phyloP scores from a whole-genome alignment of 257 asterid species.

The Marsdenia floribunda region DNA sequence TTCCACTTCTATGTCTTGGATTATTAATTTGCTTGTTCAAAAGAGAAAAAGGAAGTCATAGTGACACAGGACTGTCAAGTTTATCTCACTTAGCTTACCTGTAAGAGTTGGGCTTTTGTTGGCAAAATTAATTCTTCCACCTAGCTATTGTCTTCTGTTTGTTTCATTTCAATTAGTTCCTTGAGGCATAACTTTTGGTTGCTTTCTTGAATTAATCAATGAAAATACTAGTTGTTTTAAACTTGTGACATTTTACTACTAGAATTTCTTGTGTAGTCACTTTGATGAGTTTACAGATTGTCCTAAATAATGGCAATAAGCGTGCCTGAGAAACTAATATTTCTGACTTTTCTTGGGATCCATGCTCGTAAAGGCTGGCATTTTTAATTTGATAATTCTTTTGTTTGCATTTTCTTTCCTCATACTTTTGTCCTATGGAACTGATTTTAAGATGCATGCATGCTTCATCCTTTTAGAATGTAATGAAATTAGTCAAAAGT shows the following conservation, averaged over 20 bases:
- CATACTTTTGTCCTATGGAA: too few species aligned
- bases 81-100: too few species aligned
- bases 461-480: too few species aligned
- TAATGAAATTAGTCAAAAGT: neutral
- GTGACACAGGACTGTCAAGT: neutral
- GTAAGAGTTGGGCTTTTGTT: too few species aligned
- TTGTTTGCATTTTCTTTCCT: too few species aligned
- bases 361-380: neutral
- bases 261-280: too few species aligned
- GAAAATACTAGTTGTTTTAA: neutral
- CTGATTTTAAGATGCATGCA: too few species aligned
- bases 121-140: neutral
- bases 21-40: neutral
- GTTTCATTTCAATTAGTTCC: neutral
- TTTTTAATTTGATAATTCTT: too few species aligned
- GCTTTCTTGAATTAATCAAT: neutral
- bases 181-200: too few species aligned
- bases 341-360: neutral
- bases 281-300: too few species aligned
- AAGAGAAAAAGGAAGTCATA: neutral
- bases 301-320: neutral
- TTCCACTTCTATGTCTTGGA: neutral
- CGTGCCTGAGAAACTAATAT: neutral
- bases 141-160: neutral
- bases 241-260: too few species aligned